Evolutionary conservation across 495 filamentous ascomycete species (phyloP).

Genomic region (Aspergillus ostianus): DNA sequence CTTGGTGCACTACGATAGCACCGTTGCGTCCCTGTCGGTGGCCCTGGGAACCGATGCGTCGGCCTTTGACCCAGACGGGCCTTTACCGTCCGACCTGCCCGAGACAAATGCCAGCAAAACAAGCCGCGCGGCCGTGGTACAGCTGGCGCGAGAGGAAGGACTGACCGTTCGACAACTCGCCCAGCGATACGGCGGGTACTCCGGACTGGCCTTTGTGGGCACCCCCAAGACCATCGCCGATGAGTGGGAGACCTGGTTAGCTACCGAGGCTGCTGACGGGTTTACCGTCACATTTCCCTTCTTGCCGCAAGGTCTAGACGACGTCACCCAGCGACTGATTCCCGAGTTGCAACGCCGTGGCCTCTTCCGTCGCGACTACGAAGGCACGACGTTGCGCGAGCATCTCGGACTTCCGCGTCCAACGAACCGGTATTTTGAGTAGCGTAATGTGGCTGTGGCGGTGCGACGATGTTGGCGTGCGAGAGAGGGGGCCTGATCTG

Average conservation of each 20-base stretch:
- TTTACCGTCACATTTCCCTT: conserved; percentile 49
- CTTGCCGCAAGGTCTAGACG: conserved; percentile 51
- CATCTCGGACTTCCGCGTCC: conserved; percentile 51
- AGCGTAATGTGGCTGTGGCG: neutral
- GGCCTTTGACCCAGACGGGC: conserved; percentile 47
- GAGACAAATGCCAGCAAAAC: conserved; percentile 57
- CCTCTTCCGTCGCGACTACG: conserved; percentile 48
- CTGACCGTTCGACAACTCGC: conserved; percentile 52
- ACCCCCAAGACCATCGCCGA: conserved; percentile 48
- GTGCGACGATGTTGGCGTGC: too few relatives aligned
- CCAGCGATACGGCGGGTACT: conserved; percentile 49
- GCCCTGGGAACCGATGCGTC: conserved; percentile 46
- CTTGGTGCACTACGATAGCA: conserved; percentile 55
- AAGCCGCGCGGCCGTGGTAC: conserved; percentile 38
- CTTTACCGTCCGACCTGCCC: conserved; percentile 46
- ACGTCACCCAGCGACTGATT: conserved; percentile 45
- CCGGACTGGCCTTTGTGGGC: conserved; percentile 52
- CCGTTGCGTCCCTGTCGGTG: conserved; percentile 53
- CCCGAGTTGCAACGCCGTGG: conserved; percentile 52
- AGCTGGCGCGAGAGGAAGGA: conserved; percentile 41
- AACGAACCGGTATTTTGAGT: conserved; percentile 48
- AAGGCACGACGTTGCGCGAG: conserved; percentile 42
- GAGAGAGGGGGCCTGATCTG: too few relatives aligned
- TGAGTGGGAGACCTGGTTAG: conserved; percentile 48
- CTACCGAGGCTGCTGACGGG: conserved; percentile 44